These are phyloP conservation scores for Zanthoxylum bungeanum DNA, from an alignment of 345 rosid species.

Conservation along the genomic window DNA sequence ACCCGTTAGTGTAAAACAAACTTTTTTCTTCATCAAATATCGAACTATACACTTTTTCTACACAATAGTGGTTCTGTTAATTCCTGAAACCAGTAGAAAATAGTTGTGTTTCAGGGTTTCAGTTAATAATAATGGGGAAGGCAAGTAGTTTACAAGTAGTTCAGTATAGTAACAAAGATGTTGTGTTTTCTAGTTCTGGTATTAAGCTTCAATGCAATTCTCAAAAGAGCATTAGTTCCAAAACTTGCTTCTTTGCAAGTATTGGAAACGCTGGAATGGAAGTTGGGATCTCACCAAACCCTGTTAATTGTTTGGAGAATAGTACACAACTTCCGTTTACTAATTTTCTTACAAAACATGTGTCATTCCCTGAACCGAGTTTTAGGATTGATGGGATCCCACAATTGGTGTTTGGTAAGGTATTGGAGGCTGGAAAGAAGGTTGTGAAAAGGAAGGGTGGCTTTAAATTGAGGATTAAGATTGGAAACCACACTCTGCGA, in stretches of 20 bases:
- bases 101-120: constrained; percentile 4
- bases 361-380: neutral
- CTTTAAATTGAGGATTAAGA: constrained; percentile 42
- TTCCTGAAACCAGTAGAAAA: neutral
- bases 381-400: constrained; percentile 14
- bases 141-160: constrained; percentile 5
- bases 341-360: neutral
- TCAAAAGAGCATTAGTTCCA: neutral
- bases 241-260: constrained; percentile 9
- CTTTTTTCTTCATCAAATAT: too few species aligned
- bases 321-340: neutral
- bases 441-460: constrained; percentile 25
- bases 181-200: constrained; percentile 9
- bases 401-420: neutral
- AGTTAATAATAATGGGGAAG: neutral
- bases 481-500: constrained; percentile 47
- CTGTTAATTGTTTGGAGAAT: neutral
- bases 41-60: neutral
- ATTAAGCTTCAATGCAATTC: constrained; percentile 3
- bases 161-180: neutral
- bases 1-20: constrained; percentile 1
- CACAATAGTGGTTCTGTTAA: neutral
- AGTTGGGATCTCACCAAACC: too few species aligned
- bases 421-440: constrained; percentile 24
- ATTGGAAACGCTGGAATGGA: constrained; percentile 3